These are phyloP conservation scores for Jaapia argillacea DNA, from an alignment of 768 basidiomycete genomes.

Conservation along the genomic window DNA sequence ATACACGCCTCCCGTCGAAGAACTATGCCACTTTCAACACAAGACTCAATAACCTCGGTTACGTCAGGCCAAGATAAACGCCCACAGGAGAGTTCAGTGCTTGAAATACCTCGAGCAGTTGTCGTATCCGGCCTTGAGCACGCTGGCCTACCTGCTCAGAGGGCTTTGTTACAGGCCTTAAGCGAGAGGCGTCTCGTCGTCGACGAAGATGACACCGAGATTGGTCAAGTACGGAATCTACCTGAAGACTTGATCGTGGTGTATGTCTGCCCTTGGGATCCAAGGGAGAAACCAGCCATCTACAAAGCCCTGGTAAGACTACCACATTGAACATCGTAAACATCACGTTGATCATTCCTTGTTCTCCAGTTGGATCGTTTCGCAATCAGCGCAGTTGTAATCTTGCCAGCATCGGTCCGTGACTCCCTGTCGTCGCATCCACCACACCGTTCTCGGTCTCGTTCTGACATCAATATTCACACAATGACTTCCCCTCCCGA, in stretches of 20 bases:
- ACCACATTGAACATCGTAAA: too few species aligned
- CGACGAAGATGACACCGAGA: conserved; percentile 26
- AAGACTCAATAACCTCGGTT: too few species aligned
- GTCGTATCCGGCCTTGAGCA: conserved; percentile 68
- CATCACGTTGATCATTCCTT: too few species aligned
- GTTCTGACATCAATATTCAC: background rate
- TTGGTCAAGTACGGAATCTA: conserved; percentile 40
- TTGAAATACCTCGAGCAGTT: conserved; percentile 50
- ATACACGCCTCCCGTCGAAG: too few species aligned
- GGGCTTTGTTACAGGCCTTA: conserved; percentile 44
- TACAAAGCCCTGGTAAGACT: conserved; percentile 52
- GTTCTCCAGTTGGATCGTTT: conserved; percentile 69
- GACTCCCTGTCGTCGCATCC: conserved; percentile 11
- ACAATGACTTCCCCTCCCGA: conserved; percentile 1
- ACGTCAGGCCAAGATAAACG: too few species aligned
- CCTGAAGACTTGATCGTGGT: conserved; percentile 65
- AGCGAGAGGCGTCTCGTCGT: conserved; percentile 40
- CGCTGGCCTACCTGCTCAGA: conserved; percentile 42
- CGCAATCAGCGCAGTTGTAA: conserved; percentile 60
- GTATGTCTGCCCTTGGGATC: conserved; percentile 60
- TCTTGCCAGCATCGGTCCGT: conserved; percentile 16
- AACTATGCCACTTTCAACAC: too few species aligned
- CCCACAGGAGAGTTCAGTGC: too few species aligned
- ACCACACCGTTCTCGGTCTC: background rate
- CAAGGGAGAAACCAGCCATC: conserved; percentile 54